Evolutionary conservation across 305 asterid species (phyloP).

Genomic region (Fraxinus greggii): DNA sequence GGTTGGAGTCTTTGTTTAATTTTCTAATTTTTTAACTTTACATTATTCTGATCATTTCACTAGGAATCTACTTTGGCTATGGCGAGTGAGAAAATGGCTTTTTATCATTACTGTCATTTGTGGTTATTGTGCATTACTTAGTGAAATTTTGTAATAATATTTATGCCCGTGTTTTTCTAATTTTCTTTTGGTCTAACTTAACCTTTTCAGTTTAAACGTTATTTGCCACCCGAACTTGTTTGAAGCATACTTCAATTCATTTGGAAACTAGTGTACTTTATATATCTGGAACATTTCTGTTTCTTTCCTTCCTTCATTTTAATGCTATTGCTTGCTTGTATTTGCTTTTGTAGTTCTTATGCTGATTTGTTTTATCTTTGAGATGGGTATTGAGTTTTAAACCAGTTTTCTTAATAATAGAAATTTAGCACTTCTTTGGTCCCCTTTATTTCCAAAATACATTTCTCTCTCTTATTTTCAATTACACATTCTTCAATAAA

Average conservation of each 20-base stretch:
- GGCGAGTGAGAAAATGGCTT: background rate
- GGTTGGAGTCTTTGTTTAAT: background rate
- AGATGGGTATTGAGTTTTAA: background rate
- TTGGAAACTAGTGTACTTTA: background rate
- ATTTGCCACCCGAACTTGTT: background rate
- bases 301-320: background rate
- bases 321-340: background rate
- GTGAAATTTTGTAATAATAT: background rate
- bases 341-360: background rate
- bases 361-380: background rate
- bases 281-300: background rate
- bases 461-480: background rate
- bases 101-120: background rate
- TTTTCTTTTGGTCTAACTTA: background rate
- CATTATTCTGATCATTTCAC: background rate
- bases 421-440: background rate
- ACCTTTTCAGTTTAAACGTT: background rate
- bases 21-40: background rate
- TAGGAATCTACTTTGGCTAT: background rate
- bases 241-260: background rate
- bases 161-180: background rate
- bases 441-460: background rate
- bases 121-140: background rate
- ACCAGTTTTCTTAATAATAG: background rate
- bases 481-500: background rate